A percentile compares a stretch with the other conserved stretches of the same genome.
Evolutionary conservation across 1,284 basidiomycete species (phyloP).

Genomic region (Prillingera fragicola): DNA sequence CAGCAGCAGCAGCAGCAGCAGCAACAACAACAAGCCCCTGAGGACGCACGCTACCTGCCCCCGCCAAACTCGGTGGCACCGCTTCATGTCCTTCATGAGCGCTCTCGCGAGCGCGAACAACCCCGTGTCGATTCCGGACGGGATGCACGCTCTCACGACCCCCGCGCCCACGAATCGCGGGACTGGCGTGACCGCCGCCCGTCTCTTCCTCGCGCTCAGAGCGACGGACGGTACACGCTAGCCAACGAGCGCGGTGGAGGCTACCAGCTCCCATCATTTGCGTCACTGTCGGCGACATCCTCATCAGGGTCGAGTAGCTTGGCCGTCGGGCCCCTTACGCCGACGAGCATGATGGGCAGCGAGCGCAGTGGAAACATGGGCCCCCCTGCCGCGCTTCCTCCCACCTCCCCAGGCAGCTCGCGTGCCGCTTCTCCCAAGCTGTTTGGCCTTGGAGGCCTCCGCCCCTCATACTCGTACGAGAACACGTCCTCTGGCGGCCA

Average conservation of each 20-base stretch:
- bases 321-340: constrained; percentile 7
- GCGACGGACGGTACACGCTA: constrained; percentile 11
- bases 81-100: constrained; percentile 16
- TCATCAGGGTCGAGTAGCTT: too few relatives aligned
- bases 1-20: neutral
- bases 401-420: constrained; percentile 8
- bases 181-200: constrained; percentile 11
- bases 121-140: constrained; percentile 2
- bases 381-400: constrained; percentile 4
- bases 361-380: constrained; percentile 10
- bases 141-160: constrained; percentile 3
- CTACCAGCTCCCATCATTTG: constrained; percentile 12
- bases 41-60: constrained; percentile 7
- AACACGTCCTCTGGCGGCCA: too few relatives aligned
- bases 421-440: constrained; percentile 8
- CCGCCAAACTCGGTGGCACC: constrained; percentile 16
- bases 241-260: constrained; percentile 1
- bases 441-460: constrained; percentile 5
- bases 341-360: constrained; percentile 5
- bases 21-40: neutral
- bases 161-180: constrained; percentile 9
- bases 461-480: constrained; percentile 16
- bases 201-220: constrained; percentile 10
- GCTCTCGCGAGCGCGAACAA: constrained; percentile 6
- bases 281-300: constrained; percentile 5